Conservation (phyloP, 768 basidiomycete genomes). For the Candolleomyces eurysporus region DNA sequence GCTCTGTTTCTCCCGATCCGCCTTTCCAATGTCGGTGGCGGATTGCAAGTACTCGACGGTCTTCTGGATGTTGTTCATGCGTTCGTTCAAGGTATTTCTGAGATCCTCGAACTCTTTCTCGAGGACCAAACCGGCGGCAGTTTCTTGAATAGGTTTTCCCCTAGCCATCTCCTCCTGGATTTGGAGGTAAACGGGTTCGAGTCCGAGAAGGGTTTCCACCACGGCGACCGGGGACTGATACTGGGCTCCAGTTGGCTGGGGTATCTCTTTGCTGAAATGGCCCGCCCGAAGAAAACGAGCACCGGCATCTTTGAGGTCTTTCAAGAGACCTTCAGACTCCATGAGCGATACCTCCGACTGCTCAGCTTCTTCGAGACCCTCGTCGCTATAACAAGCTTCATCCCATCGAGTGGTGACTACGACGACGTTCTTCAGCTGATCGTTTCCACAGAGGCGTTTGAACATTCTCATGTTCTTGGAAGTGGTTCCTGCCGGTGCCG, state of each 20-base stretch:
- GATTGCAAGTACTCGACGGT: background rate
- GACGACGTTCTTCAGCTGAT: slow-evolving; percentile 40
- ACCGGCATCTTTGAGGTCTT: slow-evolving; percentile 22
- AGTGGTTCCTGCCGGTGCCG: slow-evolving; percentile 28
- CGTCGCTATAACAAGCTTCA: slow-evolving; percentile 23
- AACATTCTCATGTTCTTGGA: slow-evolving; percentile 43
- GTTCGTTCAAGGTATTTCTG: background rate
- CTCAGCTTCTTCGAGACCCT: slow-evolving; percentile 24
- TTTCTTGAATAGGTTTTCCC: background rate
- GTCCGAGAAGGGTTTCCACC: background rate
- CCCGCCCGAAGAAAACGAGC: slow-evolving; percentile 32
- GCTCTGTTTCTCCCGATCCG: background rate
- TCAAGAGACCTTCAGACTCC: slow-evolving; percentile 32
- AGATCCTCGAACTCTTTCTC: background rate
- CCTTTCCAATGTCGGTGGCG: background rate
- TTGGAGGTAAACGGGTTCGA: slow-evolving; percentile 7
- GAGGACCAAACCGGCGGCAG: background rate
- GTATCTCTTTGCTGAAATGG: slow-evolving; percentile 19
- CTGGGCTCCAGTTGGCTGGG: background rate
- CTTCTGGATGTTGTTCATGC: background rate
- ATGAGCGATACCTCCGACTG: slow-evolving; percentile 43
- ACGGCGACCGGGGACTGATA: background rate
- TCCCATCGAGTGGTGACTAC: slow-evolving; percentile 49
- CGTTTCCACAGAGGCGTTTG: slow-evolving; percentile 40
- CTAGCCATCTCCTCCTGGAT: slow-evolving; percentile 17